Base-by-base conservation (phyloP, 2,329 filamentous ascomycete species). In the Phaeoacremonium minimum region DNA sequence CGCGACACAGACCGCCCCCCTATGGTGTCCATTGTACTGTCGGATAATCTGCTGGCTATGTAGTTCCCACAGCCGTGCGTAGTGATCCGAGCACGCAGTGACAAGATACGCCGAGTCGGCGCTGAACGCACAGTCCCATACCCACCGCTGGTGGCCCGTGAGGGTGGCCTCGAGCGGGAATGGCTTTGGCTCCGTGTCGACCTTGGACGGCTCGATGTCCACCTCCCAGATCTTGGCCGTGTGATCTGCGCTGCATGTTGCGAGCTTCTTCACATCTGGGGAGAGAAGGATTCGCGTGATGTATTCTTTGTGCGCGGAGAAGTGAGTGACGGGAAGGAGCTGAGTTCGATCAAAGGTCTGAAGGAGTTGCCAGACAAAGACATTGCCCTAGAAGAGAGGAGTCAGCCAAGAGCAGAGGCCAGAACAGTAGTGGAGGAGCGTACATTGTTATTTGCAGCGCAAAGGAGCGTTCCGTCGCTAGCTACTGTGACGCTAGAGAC, bases 191-290 rank as follows among this genome's bases (percentile, higher is more conserved):
- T 66, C 62, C 14, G 58, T 53, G 32, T 65, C 60, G n/a, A 50
- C 43, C 18, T 38, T 32, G 9, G 44, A 46, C 34, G 71, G 67
- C 32, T 80, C 75, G n/a, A 82, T 73, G 53, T 94, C 86, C 31
- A 96, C 85, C 51, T 89, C 87, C 93, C 93, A 98, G 50, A 98
- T 96, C 61, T 94, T 91, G 43, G 90, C 89, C 0, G 91, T 80
- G 64, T 96, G 90, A 63, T 96, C 90, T 37, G 90, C 88, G 37
- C 85, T 91, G 69, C 90, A 96, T 15, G 90, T 96, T 2, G 90
- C 90, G 12, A 96, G 79, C 58, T 95, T 90, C 58, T 91, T 91
- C 48, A 95, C 90, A 55, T 96, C 90, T 1, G 90, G 90, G 0
- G 88, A 95, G 28, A 96, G 80, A 3, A 96, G 79, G 30, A 96